Evolutionary conservation across 2,329 filamentous ascomycete species (phyloP), one percentile per base, ranked within the genome.

Genomic region (Capronia americana): DNA sequence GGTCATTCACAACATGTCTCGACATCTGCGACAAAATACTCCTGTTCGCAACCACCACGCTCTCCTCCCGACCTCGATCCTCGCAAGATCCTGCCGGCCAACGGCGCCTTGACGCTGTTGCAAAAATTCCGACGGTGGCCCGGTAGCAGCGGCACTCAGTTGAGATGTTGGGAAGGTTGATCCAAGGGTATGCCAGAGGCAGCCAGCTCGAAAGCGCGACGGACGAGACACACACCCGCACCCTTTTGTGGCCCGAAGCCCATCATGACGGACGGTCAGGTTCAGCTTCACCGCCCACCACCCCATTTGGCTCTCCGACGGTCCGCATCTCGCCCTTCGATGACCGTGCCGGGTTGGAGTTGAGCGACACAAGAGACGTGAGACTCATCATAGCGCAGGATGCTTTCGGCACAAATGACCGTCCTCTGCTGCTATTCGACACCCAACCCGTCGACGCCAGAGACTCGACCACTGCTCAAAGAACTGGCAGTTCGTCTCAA

Each of bases 211-310:
- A 83, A 70, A 83, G 81, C 26, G 79, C 81, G 26, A 82, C 80
- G 1, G 81, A 83, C 67, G 81, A 83, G 70, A 80, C 81, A 68
- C 81, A 83, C 69, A 83, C 81, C 4, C 80, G 80, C 54, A 79
- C 79, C 46, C 76, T 83, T 54, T 74, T 83, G 61, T 83, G 82
- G 68, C 81, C 81, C 38, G 80, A 82, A 72, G 14, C 79, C 79
- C 62, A 77, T 75, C 51, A 76, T 77, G 70, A 76, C 74, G 56
- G 76, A 78, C 70, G 76, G 76, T n/a, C 79, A 77, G 67, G 77
- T 77, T 65, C 74, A 79, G 23, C 80, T 79, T 72, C 69, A 77
- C 79, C 54, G 76, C 77, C 46, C 75, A 78, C 65, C 75, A 79
- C 70, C 2, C 69, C 70, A 1, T 70, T 70, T 44, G 67, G 67